Evolutionary conservation across 2,329 filamentous ascomycete genomes (phyloP).

Genomic region (Periconia sp.): DNA sequence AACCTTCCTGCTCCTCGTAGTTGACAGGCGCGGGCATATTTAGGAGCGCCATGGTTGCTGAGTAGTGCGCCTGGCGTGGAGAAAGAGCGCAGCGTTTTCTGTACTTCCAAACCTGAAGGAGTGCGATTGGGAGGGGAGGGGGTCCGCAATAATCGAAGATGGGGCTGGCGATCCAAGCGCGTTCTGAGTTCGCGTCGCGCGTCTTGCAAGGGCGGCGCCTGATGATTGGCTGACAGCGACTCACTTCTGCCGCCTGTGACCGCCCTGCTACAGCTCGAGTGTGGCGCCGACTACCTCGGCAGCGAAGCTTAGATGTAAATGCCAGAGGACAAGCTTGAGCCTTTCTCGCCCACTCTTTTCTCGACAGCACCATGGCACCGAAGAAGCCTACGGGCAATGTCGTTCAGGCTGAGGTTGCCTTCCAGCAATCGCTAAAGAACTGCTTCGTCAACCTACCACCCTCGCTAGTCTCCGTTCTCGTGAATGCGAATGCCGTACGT

Average conservation of each 20-base stretch:
- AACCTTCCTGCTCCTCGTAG: constrained; percentile 86
- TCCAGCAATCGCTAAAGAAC: constrained; percentile 83
- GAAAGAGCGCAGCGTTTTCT: constrained; percentile 12
- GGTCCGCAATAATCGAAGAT: constrained; percentile 30
- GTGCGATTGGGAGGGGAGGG: constrained; percentile 23
- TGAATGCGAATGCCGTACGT: constrained; percentile 88
- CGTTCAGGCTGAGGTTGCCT: constrained; percentile 79
- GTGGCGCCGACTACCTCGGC: constrained; percentile 41
- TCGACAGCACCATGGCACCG: constrained; percentile 35
- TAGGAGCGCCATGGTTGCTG: constrained; percentile 78
- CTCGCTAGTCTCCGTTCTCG: constrained; percentile 80
- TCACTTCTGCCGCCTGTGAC: constrained; percentile 26
- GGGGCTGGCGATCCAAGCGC: constrained; percentile 27
- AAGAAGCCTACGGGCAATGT: constrained; percentile 56
- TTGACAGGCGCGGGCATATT: constrained; percentile 80
- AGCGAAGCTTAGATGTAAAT: constrained; percentile 7
- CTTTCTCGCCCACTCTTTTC: neutral
- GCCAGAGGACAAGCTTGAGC: neutral
- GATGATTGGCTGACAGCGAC: constrained; percentile 23
- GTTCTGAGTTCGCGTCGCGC: constrained; percentile 33
- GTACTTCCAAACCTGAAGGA: constrained; percentile 4
- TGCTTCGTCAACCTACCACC: constrained; percentile 93
- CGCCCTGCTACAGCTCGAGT: constrained; percentile 21
- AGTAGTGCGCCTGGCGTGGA: too few species aligned
- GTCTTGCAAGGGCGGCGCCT: constrained; percentile 18